A percentile compares a stretch with the other conserved stretches of the same genome.
These are phyloP conservation scores for Colletotrichum eleusines DNA, from an alignment of 2,329 filamentous ascomycete species.

Conservation along the genomic window DNA sequence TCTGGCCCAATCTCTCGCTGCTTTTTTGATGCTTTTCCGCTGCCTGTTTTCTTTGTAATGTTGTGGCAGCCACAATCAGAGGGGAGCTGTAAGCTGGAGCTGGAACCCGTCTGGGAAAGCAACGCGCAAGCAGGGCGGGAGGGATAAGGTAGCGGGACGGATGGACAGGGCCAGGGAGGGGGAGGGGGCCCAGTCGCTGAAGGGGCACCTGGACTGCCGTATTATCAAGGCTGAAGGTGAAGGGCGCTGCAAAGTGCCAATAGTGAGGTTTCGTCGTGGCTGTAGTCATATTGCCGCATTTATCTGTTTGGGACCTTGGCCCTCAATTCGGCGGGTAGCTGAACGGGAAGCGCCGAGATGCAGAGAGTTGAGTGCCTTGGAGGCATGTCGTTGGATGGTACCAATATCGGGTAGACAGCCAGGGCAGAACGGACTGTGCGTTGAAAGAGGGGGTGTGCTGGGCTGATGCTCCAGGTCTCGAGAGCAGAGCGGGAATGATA, in stretches of 20 bases:
- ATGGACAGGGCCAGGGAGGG: constrained; percentile 12
- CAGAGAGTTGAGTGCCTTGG: background rate
- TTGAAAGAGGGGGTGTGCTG: too few relatives aligned
- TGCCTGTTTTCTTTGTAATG: background rate
- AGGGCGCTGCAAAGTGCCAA: constrained; percentile 31
- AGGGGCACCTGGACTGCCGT: constrained; percentile 16
- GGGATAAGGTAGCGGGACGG: constrained; percentile 22
- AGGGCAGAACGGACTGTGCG: too few relatives aligned
- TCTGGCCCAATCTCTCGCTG: constrained; percentile 38
- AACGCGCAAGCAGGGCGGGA: constrained; percentile 9
- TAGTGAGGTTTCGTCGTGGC: constrained; percentile 30
- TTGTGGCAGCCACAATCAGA: constrained; percentile 1
- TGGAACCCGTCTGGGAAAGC: constrained; percentile 26
- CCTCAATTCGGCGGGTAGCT: background rate
- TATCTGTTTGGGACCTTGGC: too few relatives aligned
- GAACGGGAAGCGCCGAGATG: constrained; percentile 25
- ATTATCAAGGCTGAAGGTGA: constrained; percentile 23
- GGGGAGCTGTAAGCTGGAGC: constrained; percentile 11
- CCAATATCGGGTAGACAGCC: too few relatives aligned
- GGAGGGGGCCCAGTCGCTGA: constrained; percentile 1
- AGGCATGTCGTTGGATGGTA: too few relatives aligned
- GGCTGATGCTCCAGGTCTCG: constrained; percentile 21
- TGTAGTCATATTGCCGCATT: background rate
- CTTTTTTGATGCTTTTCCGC: constrained; percentile 15
- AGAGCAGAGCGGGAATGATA: background rate